A percentile compares a stretch with the other conserved stretches of the same genome.
phyloP scores from a whole-genome alignment of 768 basidiomycete species.

The Mycena haematopus region DNA sequence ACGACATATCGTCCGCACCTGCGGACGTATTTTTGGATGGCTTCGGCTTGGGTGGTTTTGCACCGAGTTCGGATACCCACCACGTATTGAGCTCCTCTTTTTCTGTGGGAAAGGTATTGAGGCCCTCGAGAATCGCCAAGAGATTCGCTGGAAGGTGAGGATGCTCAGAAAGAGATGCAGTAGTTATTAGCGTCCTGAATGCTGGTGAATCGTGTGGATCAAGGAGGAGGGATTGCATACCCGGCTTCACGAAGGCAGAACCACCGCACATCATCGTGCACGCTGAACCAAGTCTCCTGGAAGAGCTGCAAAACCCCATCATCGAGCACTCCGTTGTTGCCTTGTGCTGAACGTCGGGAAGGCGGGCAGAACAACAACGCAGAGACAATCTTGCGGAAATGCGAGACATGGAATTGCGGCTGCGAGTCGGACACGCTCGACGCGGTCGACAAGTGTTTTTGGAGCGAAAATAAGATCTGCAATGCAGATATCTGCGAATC shows the following conservation, averaged over 20 bases:
- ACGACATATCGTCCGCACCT: conserved; percentile 37
- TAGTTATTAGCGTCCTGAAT: conserved; percentile 40
- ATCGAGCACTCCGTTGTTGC: conserved; percentile 49
- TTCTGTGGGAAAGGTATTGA: conserved; percentile 79
- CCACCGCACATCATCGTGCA: conserved; percentile 86
- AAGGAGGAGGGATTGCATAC: conserved; percentile 44
- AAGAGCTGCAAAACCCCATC: conserved; percentile 69
- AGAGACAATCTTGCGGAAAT: conserved; percentile 69
- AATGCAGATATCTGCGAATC: conserved; percentile 65
- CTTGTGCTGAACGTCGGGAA: conserved; percentile 42
- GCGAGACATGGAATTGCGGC: conserved; percentile 71
- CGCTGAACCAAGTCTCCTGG: conserved; percentile 74
- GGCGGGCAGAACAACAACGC: conserved; percentile 68
- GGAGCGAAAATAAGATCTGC: conserved; percentile 76
- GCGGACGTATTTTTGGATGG: conserved; percentile 43
- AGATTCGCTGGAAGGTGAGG: conserved; percentile 52
- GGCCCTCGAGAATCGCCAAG: conserved; percentile 67
- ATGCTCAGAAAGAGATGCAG: conserved; percentile 38
- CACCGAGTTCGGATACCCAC: conserved; percentile 76
- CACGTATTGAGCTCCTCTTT: conserved; percentile 72
- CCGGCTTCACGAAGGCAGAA: conserved; percentile 84
- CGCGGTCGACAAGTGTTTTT: conserved; percentile 78
- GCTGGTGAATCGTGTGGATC: neutral
- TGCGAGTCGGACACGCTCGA: conserved; percentile 52
- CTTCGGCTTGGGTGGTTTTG: conserved; percentile 60